Evolutionary conservation across 177 flowering plant species (phyloP), one percentile per base, ranked within the genome.

Genomic region (Vitis hybrid): DNA sequence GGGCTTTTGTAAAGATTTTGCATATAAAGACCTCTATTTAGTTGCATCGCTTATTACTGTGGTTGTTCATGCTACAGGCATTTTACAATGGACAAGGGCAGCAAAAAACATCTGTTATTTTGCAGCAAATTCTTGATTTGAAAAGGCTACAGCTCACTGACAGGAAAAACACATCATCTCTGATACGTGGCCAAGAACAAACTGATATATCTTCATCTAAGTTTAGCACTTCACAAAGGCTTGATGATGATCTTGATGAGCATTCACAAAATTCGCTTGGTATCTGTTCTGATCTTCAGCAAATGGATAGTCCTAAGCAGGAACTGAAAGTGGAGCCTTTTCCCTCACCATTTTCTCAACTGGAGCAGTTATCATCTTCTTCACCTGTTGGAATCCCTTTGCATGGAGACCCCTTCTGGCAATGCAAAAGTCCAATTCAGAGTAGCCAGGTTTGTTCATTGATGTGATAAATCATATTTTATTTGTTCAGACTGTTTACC

Each of bases 51-150:
- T n/a, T 49, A 47, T 17, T 49, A 4, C 20, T 65, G 14, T 65
- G 56, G 18, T 50, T 17, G 19, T 54, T 18, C 12, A 11, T 73
- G 52, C 67, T 79, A 64, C 80, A 85, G 87, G 59, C 47, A 44
- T 15, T 50, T 24, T 22, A 44, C 24, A 54, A 62, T n/a, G 68
- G 68, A 61, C 76, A 74, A 71, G 65, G 69, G 67, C 77, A 79
- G 62, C 76, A 79, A 52, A 76, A 71, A 11, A 75, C 71, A 64
- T 52, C 38, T 60, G 66, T 76, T 60, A 84, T 90, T 75, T 71
- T 87, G 77, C 81, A 83, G 55, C 97, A 91, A 76, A 83, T 91
- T 79, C 69, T 85, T 59, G 88, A 89, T 63, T 77, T 91, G 71
- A 82, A 82, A 71, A 84, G 75, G 74, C 82, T 90, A 75, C 89